These are phyloP conservation scores for Coemansia sp. DNA, from an alignment of 192 early-diverging fungal species.

Conservation along the genomic window DNA sequence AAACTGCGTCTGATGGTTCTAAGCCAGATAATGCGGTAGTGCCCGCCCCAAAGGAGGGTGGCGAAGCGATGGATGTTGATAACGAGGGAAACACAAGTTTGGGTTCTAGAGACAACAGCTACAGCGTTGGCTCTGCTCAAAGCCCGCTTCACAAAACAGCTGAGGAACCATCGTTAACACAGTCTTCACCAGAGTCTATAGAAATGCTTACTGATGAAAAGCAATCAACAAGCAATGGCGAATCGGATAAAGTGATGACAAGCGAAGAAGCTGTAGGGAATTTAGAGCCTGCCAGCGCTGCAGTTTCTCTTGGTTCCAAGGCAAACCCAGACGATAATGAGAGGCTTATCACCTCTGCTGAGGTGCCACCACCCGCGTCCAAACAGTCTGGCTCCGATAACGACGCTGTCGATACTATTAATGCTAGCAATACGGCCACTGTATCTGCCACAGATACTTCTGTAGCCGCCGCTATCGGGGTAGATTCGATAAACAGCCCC, in stretches of 20 bases:
- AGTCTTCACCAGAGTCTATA: neutral
- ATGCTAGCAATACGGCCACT: neutral
- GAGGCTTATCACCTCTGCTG: neutral
- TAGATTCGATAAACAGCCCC: neutral
- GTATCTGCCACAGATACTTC: neutral
- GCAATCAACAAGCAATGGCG: neutral
- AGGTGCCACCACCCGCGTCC: neutral
- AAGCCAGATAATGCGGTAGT: neutral
- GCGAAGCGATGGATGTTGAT: constrained; percentile 33
- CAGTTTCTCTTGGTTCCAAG: neutral
- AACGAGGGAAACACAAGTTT: neutral
- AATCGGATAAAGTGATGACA: neutral
- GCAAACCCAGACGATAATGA: neutral
- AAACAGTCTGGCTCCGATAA: neutral
- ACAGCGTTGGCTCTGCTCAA: neutral
- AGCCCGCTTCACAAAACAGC: neutral
- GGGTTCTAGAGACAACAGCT: neutral
- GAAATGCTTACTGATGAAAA: neutral
- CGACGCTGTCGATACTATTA: neutral
- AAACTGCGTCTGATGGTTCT: neutral
- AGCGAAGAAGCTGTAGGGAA: neutral
- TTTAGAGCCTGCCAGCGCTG: neutral
- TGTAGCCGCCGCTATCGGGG: neutral
- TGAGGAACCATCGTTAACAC: neutral
- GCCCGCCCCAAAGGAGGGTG: neutral